These are phyloP conservation scores for Pistacia integerrima DNA, from an alignment of 345 rosid species.

Conservation along the genomic window DNA sequence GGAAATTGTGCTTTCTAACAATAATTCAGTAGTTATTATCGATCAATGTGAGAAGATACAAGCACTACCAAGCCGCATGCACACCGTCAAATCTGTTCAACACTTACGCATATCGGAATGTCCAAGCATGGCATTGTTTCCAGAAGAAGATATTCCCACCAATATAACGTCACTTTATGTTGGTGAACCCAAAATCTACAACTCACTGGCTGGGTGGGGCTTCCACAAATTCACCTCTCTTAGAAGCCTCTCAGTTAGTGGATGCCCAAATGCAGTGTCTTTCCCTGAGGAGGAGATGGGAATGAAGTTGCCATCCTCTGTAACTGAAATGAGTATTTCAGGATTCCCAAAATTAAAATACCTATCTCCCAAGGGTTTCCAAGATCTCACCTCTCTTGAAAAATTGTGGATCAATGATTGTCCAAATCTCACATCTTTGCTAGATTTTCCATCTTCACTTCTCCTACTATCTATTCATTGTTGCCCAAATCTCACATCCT, in stretches of 20 bases:
- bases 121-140: slow-evolving; percentile 16
- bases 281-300: slow-evolving; percentile 12
- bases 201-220: slow-evolving; percentile 19
- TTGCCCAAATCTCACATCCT: neutral
- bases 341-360: neutral
- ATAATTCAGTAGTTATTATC: too few relatives aligned
- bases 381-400: neutral
- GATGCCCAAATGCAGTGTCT: slow-evolving; percentile 7
- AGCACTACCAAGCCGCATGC: slow-evolving; percentile 6
- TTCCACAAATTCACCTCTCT: slow-evolving; percentile 20
- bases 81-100: slow-evolving; percentile 16
- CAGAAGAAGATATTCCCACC: slow-evolving; percentile 20
- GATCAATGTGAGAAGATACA: too few relatives aligned
- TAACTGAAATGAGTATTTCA: neutral
- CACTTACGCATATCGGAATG: slow-evolving; percentile 15
- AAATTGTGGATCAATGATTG: neutral
- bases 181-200: slow-evolving; percentile 1
- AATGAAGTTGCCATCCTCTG: neutral
- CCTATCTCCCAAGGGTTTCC: neutral
- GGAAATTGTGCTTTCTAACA: neutral
- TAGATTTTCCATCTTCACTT: slow-evolving; percentile 1
- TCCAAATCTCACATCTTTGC: neutral
- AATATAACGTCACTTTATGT: slow-evolving; percentile 20
- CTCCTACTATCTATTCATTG: neutral
- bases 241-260: neutral